Evolutionary conservation across 2,329 filamentous ascomycete species (phyloP), one percentile per base, ranked within the genome.

Genomic region (Fusarium poae): DNA sequence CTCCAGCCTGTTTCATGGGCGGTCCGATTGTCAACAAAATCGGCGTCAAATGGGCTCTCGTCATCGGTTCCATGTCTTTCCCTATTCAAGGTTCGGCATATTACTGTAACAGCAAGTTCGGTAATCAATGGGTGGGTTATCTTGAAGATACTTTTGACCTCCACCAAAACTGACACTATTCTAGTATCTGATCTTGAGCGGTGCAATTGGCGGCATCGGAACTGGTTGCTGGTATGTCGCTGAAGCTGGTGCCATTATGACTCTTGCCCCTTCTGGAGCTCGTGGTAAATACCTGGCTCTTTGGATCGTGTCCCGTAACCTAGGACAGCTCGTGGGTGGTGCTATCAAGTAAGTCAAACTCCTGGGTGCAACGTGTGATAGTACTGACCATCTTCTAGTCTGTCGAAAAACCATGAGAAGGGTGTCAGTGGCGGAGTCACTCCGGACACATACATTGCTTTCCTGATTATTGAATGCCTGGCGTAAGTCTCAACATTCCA

Each of bases 181-280:
- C n/a, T n/a, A 62, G 59, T 62, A 62, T 43, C 57, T 62, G 1
- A 62, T 62, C 6, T 42, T 62, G 0, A 62, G 59, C 13, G 59
- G 59, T 11, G 59, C 37, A 0, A 62, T 62, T 0, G 25, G 59
- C 4, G 59, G 57, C 0, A 32, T 80, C 12, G 80, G 80, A 6
- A 81, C 78, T 9, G 82, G 81, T 2, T 82, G 80, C 42, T 84
- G 82, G 82, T 84, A 84, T 59, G 82, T 84, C 11, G 82, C 82
- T 0, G 82, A 84, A 61, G 81, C 81, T 1, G 82, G 82, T 16
- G 78, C 80, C 6, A 84, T 84, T 67, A 83, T 84, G 80, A 82
- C 82, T 0, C 77, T 84, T 21, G 81, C 82, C 1, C 82, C 82
- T 6, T 77, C 81, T 1, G 77, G 80, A 23, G 78, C 82, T 20